phyloP scores from a whole-genome alignment of 2,329 filamentous ascomycete species.

The Pestalotiopsis fici region DNA sequence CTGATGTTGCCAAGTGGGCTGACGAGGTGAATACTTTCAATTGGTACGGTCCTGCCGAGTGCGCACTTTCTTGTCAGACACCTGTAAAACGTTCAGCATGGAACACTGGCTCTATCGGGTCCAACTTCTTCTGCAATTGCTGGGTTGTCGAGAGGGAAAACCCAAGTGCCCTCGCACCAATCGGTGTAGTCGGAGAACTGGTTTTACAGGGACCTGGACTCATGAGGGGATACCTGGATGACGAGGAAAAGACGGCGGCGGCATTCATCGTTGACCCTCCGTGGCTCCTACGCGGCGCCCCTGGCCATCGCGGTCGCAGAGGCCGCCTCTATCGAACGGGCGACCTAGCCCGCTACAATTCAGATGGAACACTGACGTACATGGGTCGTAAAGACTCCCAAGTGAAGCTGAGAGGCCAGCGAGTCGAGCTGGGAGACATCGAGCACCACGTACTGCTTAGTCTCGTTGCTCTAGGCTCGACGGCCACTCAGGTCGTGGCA shows the following conservation, averaged over 20 bases:
- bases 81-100: too few species aligned
- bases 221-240: neutral
- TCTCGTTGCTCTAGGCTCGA: neutral
- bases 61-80: too few species aligned
- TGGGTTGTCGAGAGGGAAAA: neutral
- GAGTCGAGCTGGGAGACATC: neutral
- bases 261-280: constrained; percentile 12
- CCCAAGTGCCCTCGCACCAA: neutral
- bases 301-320: neutral
- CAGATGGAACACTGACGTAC: neutral
- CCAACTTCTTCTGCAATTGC: too few species aligned
- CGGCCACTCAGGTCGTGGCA: neutral
- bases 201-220: neutral
- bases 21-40: neutral
- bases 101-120: too few species aligned
- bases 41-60: neutral
- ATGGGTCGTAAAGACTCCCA: neutral
- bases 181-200: neutral
- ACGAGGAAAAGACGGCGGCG: neutral
- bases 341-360: neutral
- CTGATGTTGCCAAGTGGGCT: too few species aligned
- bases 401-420: neutral
- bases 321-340: neutral
- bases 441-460: neutral
- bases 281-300: neutral